Base-by-base conservation (phyloP, 2,329 filamentous ascomycete genomes). In the Myriosclerotinia duriaeana region DNA sequence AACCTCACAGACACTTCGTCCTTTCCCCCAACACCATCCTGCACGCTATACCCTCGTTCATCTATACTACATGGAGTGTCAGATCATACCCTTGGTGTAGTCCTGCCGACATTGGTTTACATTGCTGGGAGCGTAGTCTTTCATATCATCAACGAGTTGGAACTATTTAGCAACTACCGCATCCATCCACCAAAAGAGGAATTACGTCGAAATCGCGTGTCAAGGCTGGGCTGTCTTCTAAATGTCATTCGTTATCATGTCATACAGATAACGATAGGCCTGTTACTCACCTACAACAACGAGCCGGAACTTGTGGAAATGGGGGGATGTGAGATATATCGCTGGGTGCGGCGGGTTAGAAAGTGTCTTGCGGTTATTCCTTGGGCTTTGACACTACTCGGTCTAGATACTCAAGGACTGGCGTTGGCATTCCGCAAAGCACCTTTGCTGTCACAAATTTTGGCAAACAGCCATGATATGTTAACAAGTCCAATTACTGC, bases 231-330 rank as follows among this genome's bases (percentile, higher is more conserved):
- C 5, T 64, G 61, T 55, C 61, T 64, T 55, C 38, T 54, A n/a
- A 40, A 34, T 54, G 50, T 64, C 11, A n/a, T 64, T 54, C 61
- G 61, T 36, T 64, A 64, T 46, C 61, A 64, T 53, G 61, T 46
- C 3, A 64, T 54, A 26, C 61, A 64, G 38, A 64, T 64, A 7
- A 26, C 3, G 1, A 64, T 64, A 42, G 61, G 61, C 38, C 26
- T 64, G 2, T 38, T 64, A 36, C 61, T 64, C 50, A 64, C 48
- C 11, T 64, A 64, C 26, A 64, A 46, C 26, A 55, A 42, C 7
- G 38, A 34, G 2, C 50, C 61, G 14, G 61, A 64, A 50, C 12
- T 64, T 54, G 61, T 64, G 4, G 38, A 44, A 34, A 40, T 34
- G 7, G 61, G 50, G 0, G 38, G 20, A 1, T 64, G 50, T 36